phyloP scores from a whole-genome alignment of 148 eudicot species.

The Amaranthus hypochondriacus region DNA sequence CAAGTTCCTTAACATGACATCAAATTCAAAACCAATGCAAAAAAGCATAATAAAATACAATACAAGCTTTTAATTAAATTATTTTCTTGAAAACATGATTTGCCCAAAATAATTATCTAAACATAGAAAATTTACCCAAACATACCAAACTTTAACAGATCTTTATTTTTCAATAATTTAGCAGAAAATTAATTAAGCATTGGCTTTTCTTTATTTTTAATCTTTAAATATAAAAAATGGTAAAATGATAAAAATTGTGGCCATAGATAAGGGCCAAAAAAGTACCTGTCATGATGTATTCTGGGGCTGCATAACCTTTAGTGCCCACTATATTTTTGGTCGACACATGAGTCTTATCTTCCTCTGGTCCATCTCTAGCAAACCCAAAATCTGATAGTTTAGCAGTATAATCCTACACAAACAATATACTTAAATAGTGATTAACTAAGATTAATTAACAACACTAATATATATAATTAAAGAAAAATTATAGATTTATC shows the following conservation, averaged over 20 bases:
- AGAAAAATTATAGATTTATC: not conserved
- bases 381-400: slow-evolving; percentile 79
- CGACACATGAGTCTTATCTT: slow-evolving; percentile 55
- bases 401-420: slow-evolving; percentile 52
- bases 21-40: no score
- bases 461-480: not conserved
- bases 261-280: not conserved
- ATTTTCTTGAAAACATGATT: no score
- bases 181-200: no score
- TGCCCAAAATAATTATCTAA: no score
- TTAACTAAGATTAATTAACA: not conserved
- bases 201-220: no score
- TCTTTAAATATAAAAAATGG: no score
- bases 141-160: no score
- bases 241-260: not conserved
- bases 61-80: no score
- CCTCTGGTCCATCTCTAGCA: slow-evolving; percentile 78
- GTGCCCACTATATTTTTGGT: slow-evolving; percentile 65
- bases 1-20: no score
- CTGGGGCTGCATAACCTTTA: slow-evolving; percentile 66
- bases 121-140: no score
- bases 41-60: no score
- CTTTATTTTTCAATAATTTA: no score
- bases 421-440: not conserved
- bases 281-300: slow-evolving; percentile 58